These are phyloP conservation scores for Debaryomyces subglobosus DNA, from an alignment of 1,139 yeast genomes.

Conservation along the genomic window DNA sequence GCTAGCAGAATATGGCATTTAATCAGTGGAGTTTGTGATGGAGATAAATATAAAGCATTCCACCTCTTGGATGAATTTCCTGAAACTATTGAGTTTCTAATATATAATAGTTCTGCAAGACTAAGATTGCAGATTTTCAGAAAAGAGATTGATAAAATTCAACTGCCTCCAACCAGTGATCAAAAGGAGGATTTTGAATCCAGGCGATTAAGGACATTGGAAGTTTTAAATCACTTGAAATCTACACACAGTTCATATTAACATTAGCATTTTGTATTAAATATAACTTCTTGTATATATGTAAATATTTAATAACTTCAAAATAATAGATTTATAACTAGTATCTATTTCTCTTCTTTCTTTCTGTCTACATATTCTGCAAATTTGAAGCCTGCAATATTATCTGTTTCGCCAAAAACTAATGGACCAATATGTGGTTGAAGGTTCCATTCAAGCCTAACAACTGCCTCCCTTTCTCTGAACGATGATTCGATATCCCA, in stretches of 20 bases:
- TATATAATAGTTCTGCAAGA: constrained; percentile 23
- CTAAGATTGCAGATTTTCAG: constrained; percentile 27
- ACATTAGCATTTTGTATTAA: constrained; percentile 10
- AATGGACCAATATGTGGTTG: constrained; percentile 91
- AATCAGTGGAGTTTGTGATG: constrained; percentile 21
- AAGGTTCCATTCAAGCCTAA: constrained; percentile 84
- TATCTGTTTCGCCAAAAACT: constrained; percentile 61
- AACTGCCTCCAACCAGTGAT: constrained; percentile 24
- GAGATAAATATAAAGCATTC: constrained; percentile 22
- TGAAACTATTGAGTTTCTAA: constrained; percentile 33
- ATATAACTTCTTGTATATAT: constrained; percentile 8
- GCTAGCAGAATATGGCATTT: constrained; percentile 20
- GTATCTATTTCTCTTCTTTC: constrained; percentile 4
- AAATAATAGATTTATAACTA: background rate
- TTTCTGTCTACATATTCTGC: constrained; percentile 17
- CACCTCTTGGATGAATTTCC: constrained; percentile 38
- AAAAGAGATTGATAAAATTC: constrained; percentile 22
- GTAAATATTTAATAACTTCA: constrained; percentile 7
- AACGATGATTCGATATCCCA: constrained; percentile 83
- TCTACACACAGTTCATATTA: constrained; percentile 3
- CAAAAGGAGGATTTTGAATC: constrained; percentile 22
- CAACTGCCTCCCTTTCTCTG: constrained; percentile 65
- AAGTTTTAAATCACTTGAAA: constrained; percentile 14
- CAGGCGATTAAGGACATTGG: constrained; percentile 24
- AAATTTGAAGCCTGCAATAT: constrained; percentile 30